Conservation (phyloP, 2,329 filamentous ascomycete species). For the Dichotomopilus funicola region DNA sequence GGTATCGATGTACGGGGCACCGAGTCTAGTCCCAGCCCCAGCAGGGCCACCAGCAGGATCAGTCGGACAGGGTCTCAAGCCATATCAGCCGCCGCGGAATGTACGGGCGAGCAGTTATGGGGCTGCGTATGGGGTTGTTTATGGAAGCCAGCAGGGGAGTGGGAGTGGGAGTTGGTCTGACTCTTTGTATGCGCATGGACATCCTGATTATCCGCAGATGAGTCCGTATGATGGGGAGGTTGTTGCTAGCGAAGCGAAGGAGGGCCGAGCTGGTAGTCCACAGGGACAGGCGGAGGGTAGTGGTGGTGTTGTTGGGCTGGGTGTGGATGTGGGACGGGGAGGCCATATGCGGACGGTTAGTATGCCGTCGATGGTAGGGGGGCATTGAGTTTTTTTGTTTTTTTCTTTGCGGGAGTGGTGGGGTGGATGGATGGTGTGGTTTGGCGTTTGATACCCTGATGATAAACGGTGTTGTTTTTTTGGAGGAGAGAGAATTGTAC, state of each 20-base stretch:
- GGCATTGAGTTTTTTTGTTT: background rate
- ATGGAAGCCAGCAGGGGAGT: background rate
- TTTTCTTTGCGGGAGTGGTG: too few relatives aligned
- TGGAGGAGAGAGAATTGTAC: too few relatives aligned
- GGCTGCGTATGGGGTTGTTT: background rate
- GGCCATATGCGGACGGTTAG: background rate
- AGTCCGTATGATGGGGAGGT: slow-evolving; percentile 22
- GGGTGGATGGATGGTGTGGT: background rate
- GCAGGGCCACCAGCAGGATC: background rate
- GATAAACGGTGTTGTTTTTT: background rate
- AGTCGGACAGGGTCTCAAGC: too few relatives aligned
- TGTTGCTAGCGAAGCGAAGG: background rate
- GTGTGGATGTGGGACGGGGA: background rate
- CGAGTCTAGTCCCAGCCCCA: background rate
- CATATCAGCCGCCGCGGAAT: too few relatives aligned
- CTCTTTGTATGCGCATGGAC: background rate
- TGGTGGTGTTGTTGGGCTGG: too few relatives aligned
- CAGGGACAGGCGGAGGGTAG: too few relatives aligned
- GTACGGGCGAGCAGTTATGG: background rate
- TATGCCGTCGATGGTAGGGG: background rate
- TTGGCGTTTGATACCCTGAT: slow-evolving; percentile 2
- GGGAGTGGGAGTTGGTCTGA: background rate
- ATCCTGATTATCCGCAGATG: slow-evolving; percentile 27
- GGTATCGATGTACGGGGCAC: too few relatives aligned
- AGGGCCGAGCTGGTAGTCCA: too few relatives aligned